Conservation (phyloP, 441 rosid species). For the Iberis amara region DNA sequence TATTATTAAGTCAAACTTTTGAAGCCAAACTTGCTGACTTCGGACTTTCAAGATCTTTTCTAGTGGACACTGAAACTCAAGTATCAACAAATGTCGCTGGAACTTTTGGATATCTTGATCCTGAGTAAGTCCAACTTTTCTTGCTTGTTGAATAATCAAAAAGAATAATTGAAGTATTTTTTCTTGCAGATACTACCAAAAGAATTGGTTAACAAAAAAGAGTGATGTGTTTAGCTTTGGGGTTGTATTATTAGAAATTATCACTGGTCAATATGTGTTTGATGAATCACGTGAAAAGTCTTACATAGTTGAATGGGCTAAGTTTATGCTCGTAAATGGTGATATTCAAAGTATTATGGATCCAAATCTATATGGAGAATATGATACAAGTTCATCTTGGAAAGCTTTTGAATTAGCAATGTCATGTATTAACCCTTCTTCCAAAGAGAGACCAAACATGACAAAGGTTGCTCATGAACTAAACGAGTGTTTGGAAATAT, state of each 20-base stretch:
- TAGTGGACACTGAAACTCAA: conserved; percentile 12
- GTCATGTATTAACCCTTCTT: conserved; percentile 24
- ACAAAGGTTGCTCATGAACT: conserved; percentile 25
- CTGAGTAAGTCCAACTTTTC: conserved; percentile 17
- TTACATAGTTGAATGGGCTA: conserved; percentile 25
- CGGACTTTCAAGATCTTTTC: conserved; percentile 29
- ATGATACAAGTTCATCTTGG: conserved; percentile 25
- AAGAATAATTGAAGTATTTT: no score
- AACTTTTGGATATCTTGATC: conserved; percentile 30
- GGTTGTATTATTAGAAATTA: conserved; percentile 19
- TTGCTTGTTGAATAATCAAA: neutral
- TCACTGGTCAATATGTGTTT: conserved; percentile 24
- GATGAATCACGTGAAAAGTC: conserved; percentile 10
- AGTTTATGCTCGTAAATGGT: conserved; percentile 18
- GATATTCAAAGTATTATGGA: conserved; percentile 26
- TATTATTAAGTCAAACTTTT: conserved; percentile 23
- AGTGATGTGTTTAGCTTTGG: conserved; percentile 28
- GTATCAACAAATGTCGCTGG: conserved; percentile 27
- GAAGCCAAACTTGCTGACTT: conserved; percentile 32
- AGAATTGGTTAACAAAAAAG: conserved; percentile 17
- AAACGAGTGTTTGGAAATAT: conserved; percentile 27
- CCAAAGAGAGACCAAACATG: conserved; percentile 28
- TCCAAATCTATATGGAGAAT: conserved; percentile 18
- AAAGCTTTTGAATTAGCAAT: conserved; percentile 28
- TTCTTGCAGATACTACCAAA: conserved; percentile 12